These are phyloP conservation scores for Clonostachys chloroleuca DNA, from an alignment of 2,329 filamentous ascomycete genomes.

Conservation along the genomic window DNA sequence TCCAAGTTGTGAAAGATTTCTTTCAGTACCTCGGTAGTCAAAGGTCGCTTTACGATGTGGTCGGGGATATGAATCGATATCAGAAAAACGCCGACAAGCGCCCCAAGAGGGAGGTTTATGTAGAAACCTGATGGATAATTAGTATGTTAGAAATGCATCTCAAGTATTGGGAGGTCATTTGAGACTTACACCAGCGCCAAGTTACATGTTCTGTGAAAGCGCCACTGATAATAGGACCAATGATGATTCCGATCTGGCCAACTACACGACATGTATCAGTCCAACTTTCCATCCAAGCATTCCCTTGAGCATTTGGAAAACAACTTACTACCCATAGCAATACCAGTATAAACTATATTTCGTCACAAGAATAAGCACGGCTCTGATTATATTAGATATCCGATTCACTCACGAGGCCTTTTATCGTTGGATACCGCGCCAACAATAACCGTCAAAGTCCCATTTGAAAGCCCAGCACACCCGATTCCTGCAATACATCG, in stretches of 20 bases:
- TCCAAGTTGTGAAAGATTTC: constrained; percentile 23
- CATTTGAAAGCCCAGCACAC: constrained; percentile 9
- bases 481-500: constrained; percentile 12
- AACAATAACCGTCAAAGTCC: constrained; percentile 9
- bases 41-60: constrained; percentile 19
- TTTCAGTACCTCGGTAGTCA: constrained; percentile 16
- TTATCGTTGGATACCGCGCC: constrained; percentile 7
- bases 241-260: constrained; percentile 25
- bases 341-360: constrained; percentile 1
- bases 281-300: too few relatives aligned
- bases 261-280: constrained; percentile 4
- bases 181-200: constrained; percentile 31
- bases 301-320: too few relatives aligned
- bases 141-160: not conserved
- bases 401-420: constrained; percentile 5
- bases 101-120: not conserved
- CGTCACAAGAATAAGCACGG: too few relatives aligned
- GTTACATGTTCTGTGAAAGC: constrained; percentile 28
- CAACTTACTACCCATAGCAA: constrained; percentile 15
- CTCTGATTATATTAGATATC: too few relatives aligned
- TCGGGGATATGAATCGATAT: constrained; percentile 23
- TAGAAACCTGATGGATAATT: not conserved
- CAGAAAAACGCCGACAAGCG: not conserved
- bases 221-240: constrained; percentile 38
- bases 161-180: too few relatives aligned